Conservation (phyloP, 306 rosid species). For the Nissolia schottii region DNA sequence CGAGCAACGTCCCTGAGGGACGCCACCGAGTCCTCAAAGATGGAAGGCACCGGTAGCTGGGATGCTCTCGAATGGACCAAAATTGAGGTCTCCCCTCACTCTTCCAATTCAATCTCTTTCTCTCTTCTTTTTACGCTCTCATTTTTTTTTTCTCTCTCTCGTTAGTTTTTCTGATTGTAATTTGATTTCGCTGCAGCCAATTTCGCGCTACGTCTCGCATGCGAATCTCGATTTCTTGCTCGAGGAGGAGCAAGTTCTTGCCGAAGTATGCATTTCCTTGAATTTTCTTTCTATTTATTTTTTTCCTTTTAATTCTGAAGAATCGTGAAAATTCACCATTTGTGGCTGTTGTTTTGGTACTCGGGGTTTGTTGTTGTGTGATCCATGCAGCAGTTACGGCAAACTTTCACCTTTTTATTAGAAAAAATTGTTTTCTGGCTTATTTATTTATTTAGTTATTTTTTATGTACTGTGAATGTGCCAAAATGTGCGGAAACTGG, state of each 20-base stretch:
- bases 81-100: constrained; percentile 53
- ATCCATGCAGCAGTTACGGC: not conserved
- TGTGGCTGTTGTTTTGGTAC: not conserved
- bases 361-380: not conserved
- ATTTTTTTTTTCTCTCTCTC: not conserved
- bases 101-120: not conserved
- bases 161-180: not conserved
- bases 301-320: not conserved
- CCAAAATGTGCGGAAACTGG: not conserved
- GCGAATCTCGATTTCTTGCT: constrained; percentile 68
- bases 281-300: not conserved
- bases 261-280: constrained; percentile 48
- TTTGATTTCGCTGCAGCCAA: constrained; percentile 47
- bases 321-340: not conserved
- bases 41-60: constrained; percentile 78
- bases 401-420: not conserved
- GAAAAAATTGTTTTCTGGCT: not conserved
- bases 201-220: constrained; percentile 44
- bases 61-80: constrained; percentile 89
- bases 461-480: not conserved
- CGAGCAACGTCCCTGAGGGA: constrained; percentile 62
- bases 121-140: not conserved
- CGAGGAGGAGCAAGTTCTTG: constrained; percentile 59
- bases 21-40: constrained; percentile 52
- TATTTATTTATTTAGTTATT: not conserved